These are phyloP conservation scores for Paraconiothyrium sp. DNA, from an alignment of 2,329 filamentous ascomycete species.

Conservation along the genomic window DNA sequence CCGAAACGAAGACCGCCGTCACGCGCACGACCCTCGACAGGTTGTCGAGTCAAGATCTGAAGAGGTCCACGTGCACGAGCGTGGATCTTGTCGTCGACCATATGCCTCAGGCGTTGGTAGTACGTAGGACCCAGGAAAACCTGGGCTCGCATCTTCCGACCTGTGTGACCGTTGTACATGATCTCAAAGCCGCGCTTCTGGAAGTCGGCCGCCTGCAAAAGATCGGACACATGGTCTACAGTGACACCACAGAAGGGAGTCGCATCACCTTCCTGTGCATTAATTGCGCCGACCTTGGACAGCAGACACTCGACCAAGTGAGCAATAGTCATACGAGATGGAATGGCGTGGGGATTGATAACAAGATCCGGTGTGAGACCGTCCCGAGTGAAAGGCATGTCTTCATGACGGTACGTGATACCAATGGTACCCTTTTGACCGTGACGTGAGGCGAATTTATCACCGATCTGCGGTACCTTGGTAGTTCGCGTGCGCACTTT, in stretches of 20 bases:
- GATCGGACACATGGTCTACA: constrained; percentile 87
- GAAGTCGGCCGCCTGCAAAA: constrained; percentile 89
- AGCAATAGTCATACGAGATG: constrained; percentile 99
- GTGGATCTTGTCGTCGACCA: constrained; percentile 99
- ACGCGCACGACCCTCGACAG: constrained; percentile 96
- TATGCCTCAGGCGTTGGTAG: constrained; percentile 97
- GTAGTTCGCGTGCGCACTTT: constrained; percentile 98
- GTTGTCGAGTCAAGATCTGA: constrained; percentile 96
- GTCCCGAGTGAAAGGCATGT: constrained; percentile 97
- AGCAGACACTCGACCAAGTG: constrained; percentile 99
- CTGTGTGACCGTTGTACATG: constrained; percentile 99
- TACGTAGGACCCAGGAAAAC: constrained; percentile 98
- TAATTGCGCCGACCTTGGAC: constrained; percentile 92
- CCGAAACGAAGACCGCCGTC: constrained; percentile 99
- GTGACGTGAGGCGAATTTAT: constrained; percentile 99
- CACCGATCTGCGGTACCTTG: constrained; percentile 97
- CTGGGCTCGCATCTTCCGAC: constrained; percentile 90
- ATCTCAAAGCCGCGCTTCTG: constrained; percentile 97
- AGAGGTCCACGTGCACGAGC: constrained; percentile 96
- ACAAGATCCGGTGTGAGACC: constrained; percentile 95
- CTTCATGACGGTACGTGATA: constrained; percentile 96
- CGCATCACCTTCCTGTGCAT: constrained; percentile 95
- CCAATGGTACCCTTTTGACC: constrained; percentile 99
- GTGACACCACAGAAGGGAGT: constrained; percentile 98
- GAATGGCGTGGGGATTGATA: constrained; percentile 99